Evolutionary conservation across 106 monocot species (phyloP), one percentile per base, ranked within the genome.

Genomic region (Allium cepa): DNA sequence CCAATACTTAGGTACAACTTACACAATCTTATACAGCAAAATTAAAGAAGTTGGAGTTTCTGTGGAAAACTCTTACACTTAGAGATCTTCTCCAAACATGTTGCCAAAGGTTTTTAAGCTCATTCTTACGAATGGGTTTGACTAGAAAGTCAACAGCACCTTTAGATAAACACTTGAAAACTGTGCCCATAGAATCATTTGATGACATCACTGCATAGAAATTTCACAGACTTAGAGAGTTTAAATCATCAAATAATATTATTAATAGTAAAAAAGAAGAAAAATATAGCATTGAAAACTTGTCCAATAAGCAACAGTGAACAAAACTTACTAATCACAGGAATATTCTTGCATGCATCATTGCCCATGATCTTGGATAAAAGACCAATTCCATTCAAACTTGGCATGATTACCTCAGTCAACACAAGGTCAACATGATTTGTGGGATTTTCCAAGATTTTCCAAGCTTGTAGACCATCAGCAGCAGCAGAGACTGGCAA

Each of bases 111-210:
- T 86, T 92, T 82, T 87, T 97, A 60, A 97, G 89, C 66, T 97
- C 97, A 75, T 97, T 97, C 73, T 97, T 97, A 17, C 97, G 79
- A 14, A 97, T 77, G 70, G 97, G 97, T 78, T 97, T 97, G 61
- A 97, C 89, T 67, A 97, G 79, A 80, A 97, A 97, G 68, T 97
- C 97, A 84, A 87, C 92, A 56, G 97, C 97, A 77, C 97, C 97
- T 77, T 89, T 97, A 47, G 92, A 89, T 71, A 97, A 77, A 69
- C 97, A 97, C 62, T 92, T 92, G 72, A 97, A 92, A 26, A 89
- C 89, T 73, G 75, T 77, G 76, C 89, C 84, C 97, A 97, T 89
- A 56, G 92, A 87, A 82, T 92, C 97, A 79, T 89, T 84, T 48
- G 92, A 89, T 52, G 97, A 97, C 97, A 92, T 97, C 97, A 97